These are phyloP conservation scores for Stachybotrys chlorohalonatus DNA, from an alignment of 2,329 filamentous ascomycete species.

Conservation along the genomic window DNA sequence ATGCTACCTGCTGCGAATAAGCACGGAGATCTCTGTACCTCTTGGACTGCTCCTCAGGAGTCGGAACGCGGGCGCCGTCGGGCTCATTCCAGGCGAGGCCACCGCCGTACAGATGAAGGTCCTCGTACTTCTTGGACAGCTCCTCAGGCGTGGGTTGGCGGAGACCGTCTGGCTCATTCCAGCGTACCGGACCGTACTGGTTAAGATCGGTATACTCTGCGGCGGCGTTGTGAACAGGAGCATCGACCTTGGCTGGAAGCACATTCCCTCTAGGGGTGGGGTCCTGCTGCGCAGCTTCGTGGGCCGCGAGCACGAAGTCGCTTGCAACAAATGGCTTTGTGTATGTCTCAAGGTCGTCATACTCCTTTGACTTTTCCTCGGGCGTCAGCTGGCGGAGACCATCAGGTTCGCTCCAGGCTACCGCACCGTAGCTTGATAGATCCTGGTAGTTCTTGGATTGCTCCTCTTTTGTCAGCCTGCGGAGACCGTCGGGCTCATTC, in stretches of 20 bases:
- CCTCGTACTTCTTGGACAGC: constrained; percentile 27
- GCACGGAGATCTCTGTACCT: constrained; percentile 26
- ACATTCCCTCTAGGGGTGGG: constrained; percentile 23
- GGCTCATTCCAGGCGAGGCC: constrained; percentile 27
- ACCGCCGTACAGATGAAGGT: constrained; percentile 23
- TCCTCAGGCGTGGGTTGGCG: constrained; percentile 21
- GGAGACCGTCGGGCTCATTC: constrained; percentile 17
- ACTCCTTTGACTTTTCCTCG: constrained; percentile 18
- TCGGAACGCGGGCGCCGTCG: constrained; percentile 18
- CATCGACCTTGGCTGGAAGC: constrained; percentile 24
- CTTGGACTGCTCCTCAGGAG: constrained; percentile 28
- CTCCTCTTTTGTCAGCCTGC: constrained; percentile 18
- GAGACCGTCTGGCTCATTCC: constrained; percentile 31
- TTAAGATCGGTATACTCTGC: constrained; percentile 31
- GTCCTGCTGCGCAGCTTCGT: constrained; percentile 18
- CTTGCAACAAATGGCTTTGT: constrained; percentile 23
- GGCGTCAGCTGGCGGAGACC: constrained; percentile 17
- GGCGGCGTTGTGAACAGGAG: constrained; percentile 14
- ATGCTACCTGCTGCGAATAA: constrained; percentile 18
- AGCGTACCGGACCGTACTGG: constrained; percentile 26
- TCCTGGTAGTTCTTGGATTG: constrained; percentile 29
- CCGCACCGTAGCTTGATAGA: constrained; percentile 27
- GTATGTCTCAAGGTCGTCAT: constrained; percentile 28
- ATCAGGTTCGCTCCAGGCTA: constrained; percentile 19
- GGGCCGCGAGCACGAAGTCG: constrained; percentile 16